These are phyloP conservation scores for Phytophthora boehmeriae DNA, from an alignment of 352 stramenopile genomes.

Conservation along the genomic window DNA sequence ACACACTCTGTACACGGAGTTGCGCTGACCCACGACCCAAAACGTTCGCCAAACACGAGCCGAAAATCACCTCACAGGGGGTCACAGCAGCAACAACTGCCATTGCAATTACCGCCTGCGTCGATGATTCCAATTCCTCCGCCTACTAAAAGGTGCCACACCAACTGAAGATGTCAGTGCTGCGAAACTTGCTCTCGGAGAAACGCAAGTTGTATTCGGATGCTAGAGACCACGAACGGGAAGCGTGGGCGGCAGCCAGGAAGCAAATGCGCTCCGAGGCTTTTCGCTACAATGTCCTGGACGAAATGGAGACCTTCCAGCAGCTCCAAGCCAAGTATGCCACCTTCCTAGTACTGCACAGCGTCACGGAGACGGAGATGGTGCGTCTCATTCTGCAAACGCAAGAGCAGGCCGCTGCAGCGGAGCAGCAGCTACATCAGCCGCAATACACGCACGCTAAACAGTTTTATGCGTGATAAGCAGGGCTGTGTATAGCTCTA, in stretches of 20 bases:
- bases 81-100: neutral
- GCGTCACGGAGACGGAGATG: conserved; percentile 68
- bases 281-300: conserved; percentile 74
- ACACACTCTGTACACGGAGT: neutral
- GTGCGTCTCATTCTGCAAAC: conserved; percentile 55
- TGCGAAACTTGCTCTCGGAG: conserved; percentile 62
- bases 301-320: conserved; percentile 68
- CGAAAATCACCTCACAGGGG: neutral
- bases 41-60: conserved; percentile 3
- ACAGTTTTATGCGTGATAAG: too few relatives aligned
- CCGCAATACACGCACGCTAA: too few relatives aligned
- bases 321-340: conserved; percentile 64
- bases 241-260: conserved; percentile 50
- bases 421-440: neutral
- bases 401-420: conserved; percentile 27
- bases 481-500: too few relatives aligned
- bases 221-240: conserved; percentile 41
- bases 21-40: neutral
- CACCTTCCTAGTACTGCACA: conserved; percentile 70
- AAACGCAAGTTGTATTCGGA: conserved; percentile 64
- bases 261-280: conserved; percentile 62
- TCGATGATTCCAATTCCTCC: conserved; percentile 13
- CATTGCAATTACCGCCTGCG: conserved; percentile 11
- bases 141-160: conserved; percentile 52
- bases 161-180: conserved; percentile 53